Conservation (phyloP, 768 basidiomycete genomes). For the Boletales sp. region DNA sequence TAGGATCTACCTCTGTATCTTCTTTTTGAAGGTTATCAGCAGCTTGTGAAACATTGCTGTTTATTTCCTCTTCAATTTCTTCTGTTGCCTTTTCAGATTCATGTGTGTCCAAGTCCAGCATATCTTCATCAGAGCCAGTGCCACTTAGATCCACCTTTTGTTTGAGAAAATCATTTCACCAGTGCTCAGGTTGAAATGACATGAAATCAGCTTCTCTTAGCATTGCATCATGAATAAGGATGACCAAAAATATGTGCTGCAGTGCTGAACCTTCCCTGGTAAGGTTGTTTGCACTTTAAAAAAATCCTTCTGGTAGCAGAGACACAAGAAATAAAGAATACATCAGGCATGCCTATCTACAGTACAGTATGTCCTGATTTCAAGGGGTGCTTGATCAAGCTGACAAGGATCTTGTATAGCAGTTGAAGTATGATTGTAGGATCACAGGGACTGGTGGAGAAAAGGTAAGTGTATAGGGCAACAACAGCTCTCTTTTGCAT, state of each 20-base stretch:
- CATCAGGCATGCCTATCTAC: not conserved
- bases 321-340: not conserved
- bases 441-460: not conserved
- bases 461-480: not conserved
- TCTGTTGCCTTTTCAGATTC: no score
- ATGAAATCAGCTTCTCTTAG: not conserved
- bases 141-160: no score
- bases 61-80: no score
- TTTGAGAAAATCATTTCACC: no score
- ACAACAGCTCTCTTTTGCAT: not conserved
- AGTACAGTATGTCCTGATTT: not conserved
- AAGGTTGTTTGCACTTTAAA: not conserved
- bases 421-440: not conserved
- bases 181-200: no score
- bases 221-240: not conserved
- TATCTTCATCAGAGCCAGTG: no score
- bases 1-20: no score
- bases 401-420: not conserved
- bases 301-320: not conserved
- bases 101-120: no score
- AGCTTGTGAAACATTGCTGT: no score
- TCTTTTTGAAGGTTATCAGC: no score
- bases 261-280: not conserved
- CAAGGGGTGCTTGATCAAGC: not conserved
- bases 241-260: not conserved